Base-by-base conservation (phyloP, 768 basidiomycete species). In the Chalciporus piperatus region DNA sequence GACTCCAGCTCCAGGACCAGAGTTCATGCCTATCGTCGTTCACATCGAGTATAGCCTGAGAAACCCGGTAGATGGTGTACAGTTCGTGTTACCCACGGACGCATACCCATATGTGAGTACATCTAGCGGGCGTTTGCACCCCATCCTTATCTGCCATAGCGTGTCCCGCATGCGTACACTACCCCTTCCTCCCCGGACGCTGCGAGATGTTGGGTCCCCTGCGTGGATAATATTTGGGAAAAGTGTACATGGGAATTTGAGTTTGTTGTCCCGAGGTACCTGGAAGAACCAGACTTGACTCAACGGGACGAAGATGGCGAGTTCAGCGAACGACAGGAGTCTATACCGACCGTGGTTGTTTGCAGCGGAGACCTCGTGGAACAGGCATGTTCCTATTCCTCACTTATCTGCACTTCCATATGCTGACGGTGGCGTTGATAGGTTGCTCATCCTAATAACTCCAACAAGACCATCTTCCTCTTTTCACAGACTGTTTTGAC, bases 121-220 rank as follows among this genome's bases (percentile, higher is more conserved):
- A 50, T 54, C 51, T 27, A 50, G 49, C 14, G 11, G 7, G 25
- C 37, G 11, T 54, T 37, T 48, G 33, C 38, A 27, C 48, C 12
- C 28, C 19, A 30, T 50, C 52, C 58, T 69, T 33, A 69, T 51
- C 12, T 23, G 25, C 51, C 49, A 13, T 51, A 96, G 92, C 88
- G 91, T 57, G 84, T 94, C 54, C 96, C 96, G 43, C 97, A 98
- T 71, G 87, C 88, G 41, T 98, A 88, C 63, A 92, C 94, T 3
- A 87, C 85, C 4, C 86, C 93, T 1, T 88, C 90, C 0, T 87
- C 86, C 8, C 85, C 93, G 6, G 92, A 95, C 64, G 80, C 92
- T 16, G 94, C 96, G n/a, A 78, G 97, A 62, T 94, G 92, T 61
- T 99, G 97, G 97, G 86, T 98, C n/a, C 97, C 97, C 13, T 99